Evolutionary conservation across 1,284 basidiomycete species (phyloP), one percentile per base, ranked within the genome.

Genomic region (Irpex lacteus): DNA sequence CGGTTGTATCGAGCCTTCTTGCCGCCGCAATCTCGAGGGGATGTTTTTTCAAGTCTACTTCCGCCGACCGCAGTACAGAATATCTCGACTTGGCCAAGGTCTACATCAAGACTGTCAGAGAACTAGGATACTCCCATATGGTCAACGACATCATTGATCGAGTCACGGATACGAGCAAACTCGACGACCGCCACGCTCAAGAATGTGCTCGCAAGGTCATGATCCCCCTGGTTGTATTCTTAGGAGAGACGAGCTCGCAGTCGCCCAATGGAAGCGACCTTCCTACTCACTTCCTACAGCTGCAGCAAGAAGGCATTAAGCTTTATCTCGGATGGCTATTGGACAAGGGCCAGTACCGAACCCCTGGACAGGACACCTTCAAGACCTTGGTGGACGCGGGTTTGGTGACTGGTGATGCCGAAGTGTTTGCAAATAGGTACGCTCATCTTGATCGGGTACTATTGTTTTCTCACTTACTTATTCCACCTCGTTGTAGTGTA

Each of bases 141-240:
- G n/a, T 47, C 40, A 47, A 47, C 1, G n/a, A 0, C 40, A 2
- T 47, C 40, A 47, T 47, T 15, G 40, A 44, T 44, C 40, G 40
- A 11, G 40, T 44, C 8, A 44, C 40, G 40, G 40, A 44, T 15
- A 44, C 40, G 40, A 44, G 40, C 40, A 44, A 44, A 8, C 15
- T 44, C 9, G 40, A 44, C 15, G 15, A 11, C 40, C 26, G 26
- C 26, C 26, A 26, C 26, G 26, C 40, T 47, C 38, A 58, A 18
- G 38, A 58, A 4, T 56, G 62, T 18, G 60, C 57, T n/a, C 2
- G 32, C 6, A 13, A 4, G 1, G n/a, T 63, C 9, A 63, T 60
- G 57, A 55, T 66, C 0, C 62, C 65, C 0, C 37, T 66, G 1
- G 5, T 58, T 2, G 18, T n/a, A 7, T 47, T 47, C n/a, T n/a